Evolutionary conservation across 148 eudicot genomes (phyloP).

Genomic region (Drosera capensis): DNA sequence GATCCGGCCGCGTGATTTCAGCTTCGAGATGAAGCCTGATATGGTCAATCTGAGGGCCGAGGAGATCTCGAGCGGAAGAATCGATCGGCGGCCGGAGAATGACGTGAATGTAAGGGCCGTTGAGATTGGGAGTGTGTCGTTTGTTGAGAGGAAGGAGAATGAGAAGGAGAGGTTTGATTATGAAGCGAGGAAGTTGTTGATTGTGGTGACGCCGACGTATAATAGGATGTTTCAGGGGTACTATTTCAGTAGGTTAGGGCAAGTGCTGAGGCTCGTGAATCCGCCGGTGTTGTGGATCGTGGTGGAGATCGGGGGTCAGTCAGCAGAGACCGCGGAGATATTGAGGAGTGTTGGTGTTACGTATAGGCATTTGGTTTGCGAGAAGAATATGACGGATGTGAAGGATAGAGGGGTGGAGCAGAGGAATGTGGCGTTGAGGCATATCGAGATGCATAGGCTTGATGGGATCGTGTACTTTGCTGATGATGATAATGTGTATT

Average conservation of each 20-base stretch:
- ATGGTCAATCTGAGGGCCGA: constrained; percentile 5
- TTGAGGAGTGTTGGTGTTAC: constrained; percentile 64
- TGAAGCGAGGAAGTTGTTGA: constrained; percentile 33
- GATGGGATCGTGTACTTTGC: constrained; percentile 97
- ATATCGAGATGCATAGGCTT: constrained; percentile 72
- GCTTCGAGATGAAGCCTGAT: constrained; percentile 22
- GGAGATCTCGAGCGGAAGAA: no score
- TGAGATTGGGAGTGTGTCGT: constrained; percentile 12
- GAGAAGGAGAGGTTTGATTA: constrained; percentile 27
- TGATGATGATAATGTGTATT: constrained; percentile 85
- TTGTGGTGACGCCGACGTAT: constrained; percentile 81
- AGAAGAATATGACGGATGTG: constrained; percentile 37
- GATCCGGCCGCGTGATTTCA: constrained; percentile 22
- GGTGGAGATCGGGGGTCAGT: constrained; percentile 60
- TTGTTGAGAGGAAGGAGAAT: constrained; percentile 7
- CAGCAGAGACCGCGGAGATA: constrained; percentile 58
- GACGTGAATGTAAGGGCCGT: no score
- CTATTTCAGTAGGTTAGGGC: constrained; percentile 67
- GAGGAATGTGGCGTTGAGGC: constrained; percentile 72
- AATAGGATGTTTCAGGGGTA: constrained; percentile 59
- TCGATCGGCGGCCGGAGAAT: no score
- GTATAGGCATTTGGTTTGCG: constrained; percentile 83
- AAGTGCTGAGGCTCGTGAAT: constrained; percentile 52
- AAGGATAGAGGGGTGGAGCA: constrained; percentile 95
- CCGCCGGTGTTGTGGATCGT: constrained; percentile 84